Evolutionary conservation across 352 stramenopile genomes (phyloP).

Genomic region (Lagenidium giganteum): DNA sequence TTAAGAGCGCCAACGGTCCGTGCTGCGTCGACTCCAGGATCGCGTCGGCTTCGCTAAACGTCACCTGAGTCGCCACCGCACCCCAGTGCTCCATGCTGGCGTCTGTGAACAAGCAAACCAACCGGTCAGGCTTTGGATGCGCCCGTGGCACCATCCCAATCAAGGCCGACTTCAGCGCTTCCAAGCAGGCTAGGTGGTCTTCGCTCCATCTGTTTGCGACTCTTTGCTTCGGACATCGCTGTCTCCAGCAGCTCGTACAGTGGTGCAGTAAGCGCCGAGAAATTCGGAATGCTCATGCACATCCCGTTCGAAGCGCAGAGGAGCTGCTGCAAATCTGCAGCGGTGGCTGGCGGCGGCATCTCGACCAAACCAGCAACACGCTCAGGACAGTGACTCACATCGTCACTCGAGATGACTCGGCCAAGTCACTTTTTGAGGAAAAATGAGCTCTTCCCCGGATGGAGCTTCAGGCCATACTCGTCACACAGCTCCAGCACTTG

Average conservation of each 20-base stretch:
- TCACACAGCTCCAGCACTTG: conserved; percentile 9
- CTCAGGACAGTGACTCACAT: conserved; percentile 9
- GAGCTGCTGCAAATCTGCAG: conserved; percentile 16
- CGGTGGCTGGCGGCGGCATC: conserved; percentile 6
- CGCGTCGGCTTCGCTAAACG: conserved; percentile 1
- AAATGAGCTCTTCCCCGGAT: conserved; percentile 19
- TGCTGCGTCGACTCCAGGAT: conserved; percentile 11
- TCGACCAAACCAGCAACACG: conserved; percentile 17
- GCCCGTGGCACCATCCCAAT: conserved; percentile 11
- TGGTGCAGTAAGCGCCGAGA: conserved; percentile 1
- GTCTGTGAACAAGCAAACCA: conserved; percentile 16
- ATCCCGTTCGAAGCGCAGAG: conserved; percentile 24
- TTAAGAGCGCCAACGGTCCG: conserved; percentile 11
- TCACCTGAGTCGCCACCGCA: conserved; percentile 10
- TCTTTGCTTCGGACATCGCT: background rate
- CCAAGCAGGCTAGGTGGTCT: conserved; percentile 1
- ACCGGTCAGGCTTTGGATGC: conserved; percentile 1
- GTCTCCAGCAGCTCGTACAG: conserved; percentile 9
- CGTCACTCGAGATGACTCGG: conserved; percentile 8
- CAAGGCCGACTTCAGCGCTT: background rate
- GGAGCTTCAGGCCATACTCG: conserved; percentile 17
- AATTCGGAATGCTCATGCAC: conserved; percentile 18
- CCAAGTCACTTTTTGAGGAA: conserved; percentile 13
- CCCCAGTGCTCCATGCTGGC: conserved; percentile 11
- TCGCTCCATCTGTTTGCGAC: conserved; percentile 11